Percentiles rank a stretch among this genome's conserved stretches.
Evolutionary conservation across 2,329 filamentous ascomycete species (phyloP).

Genomic region (Fusarium hainanense): DNA sequence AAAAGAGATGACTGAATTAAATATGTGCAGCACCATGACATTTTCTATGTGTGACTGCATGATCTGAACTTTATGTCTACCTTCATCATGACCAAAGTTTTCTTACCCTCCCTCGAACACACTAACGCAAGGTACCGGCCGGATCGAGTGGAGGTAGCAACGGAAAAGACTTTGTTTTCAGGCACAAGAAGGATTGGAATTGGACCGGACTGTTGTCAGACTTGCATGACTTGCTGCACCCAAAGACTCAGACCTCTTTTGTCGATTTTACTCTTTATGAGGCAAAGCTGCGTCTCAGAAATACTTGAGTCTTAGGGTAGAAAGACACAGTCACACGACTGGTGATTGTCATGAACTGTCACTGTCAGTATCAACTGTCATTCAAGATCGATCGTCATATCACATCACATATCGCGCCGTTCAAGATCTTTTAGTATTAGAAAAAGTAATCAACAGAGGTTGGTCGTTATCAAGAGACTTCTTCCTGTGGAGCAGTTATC

Average conservation of each 20-base stretch:
- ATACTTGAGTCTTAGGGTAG: constrained; percentile 2
- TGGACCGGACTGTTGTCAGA: background rate
- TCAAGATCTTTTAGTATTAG: background rate
- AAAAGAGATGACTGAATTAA: constrained; percentile 8
- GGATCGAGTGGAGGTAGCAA: constrained; percentile 15
- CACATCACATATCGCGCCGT: background rate
- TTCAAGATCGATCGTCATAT: constrained; percentile 23
- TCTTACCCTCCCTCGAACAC: background rate
- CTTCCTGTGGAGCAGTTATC: background rate
- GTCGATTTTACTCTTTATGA: background rate
- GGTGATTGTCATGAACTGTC: constrained; percentile 7
- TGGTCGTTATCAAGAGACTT: background rate
- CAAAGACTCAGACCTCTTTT: constrained; percentile 22
- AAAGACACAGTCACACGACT: constrained; percentile 16
- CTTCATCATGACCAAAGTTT: constrained; percentile 6
- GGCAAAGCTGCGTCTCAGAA: constrained; percentile 27
- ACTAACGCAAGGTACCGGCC: constrained; percentile 32
- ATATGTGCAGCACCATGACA: accelerated
- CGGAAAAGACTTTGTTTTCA: constrained; percentile 11
- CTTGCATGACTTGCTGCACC: constrained; percentile 9
- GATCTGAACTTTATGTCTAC: constrained; percentile 5
- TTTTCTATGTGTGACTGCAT: accelerated
- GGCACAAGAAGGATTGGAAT: constrained; percentile 20
- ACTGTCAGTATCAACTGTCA: background rate
- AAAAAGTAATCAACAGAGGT: background rate